phyloP scores from a whole-genome alignment of 2,329 filamentous ascomycete species.

The Monosporascus sp. region DNA sequence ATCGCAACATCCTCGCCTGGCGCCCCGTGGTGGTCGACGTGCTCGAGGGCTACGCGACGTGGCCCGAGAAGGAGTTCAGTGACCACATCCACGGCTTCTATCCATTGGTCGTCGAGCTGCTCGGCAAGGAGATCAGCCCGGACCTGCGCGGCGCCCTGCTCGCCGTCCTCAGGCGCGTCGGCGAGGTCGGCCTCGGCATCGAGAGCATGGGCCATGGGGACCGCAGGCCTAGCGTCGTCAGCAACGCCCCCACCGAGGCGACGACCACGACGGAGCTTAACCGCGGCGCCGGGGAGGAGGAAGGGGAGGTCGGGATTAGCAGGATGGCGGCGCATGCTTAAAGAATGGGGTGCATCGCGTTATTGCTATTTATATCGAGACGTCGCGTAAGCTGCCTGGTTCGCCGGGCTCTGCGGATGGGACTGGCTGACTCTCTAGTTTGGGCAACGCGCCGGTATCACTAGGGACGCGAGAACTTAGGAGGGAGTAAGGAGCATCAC shows the following conservation, averaged over 20 bases:
- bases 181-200: conserved; percentile 66
- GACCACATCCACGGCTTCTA: conserved; percentile 81
- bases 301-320: conserved; percentile 1
- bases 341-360: neutral
- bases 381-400: too few relatives aligned
- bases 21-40: conserved; percentile 95
- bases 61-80: conserved; percentile 74
- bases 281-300: conserved; percentile 17
- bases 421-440: too few relatives aligned
- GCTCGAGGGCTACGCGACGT: conserved; percentile 83
- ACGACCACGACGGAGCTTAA: conserved; percentile 8
- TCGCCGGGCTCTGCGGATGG: too few relatives aligned
- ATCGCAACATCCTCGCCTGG: conserved; percentile 96
- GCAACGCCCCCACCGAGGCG: conserved; percentile 17
- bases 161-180: conserved; percentile 72
- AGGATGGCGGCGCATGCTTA: neutral
- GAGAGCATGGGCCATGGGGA: conserved; percentile 37
- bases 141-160: conserved; percentile 79
- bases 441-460: too few relatives aligned
- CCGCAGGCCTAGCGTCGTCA: conserved; percentile 38
- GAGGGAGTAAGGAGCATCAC: too few relatives aligned
- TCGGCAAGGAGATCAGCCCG: conserved; percentile 73
- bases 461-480: too few relatives aligned
- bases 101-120: conserved; percentile 74
- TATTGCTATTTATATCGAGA: neutral